Base-by-base conservation (phyloP, 192 early-diverging fungal species). In the Kickxella alabastrina region DNA sequence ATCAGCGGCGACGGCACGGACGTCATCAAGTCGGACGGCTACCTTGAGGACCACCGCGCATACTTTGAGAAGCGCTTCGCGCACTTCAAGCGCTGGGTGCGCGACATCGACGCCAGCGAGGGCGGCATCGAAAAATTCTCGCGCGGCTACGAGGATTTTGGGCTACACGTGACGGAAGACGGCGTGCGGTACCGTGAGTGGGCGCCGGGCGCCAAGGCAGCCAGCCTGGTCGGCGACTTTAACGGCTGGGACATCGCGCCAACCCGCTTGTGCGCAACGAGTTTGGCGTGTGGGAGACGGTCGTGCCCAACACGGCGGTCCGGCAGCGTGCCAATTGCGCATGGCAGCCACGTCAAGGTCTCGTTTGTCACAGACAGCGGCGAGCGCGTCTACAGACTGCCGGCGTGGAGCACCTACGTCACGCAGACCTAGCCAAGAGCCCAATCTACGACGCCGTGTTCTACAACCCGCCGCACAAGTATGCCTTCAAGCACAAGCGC, bases 171-270 rank as follows among this genome's bases (percentile, higher is more conserved):
- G 17, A 69, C 68, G n/a, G 28, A 57, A 13, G 80, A 86, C 39
- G 80, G 76, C 18, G 86, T 94, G 42, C 54, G 78, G 4, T 98
- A 95, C 74, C 78, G 90, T n/a, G 95, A 98, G 71, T 98, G 93
- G 93, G 93, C 93, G 28, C 95, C 95, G 6, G 85, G 84, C 37
- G 93, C 87, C 7, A 61, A 49, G 13, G 63, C 66, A 22, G 93
- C 92, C 17, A 86, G 72, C 49, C 79, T 98, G 26, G 80, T 94
- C 54, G 95, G 95, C 28, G 93, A 96, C 34, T 98, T 98, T 71
- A 98, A 97, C 68, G 61, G 83, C 54, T 98, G 95, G 95, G 80
- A 97, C 62, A 63, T 72, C 26, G 52, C 57, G 70, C 81, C 6
- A 86, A 95, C 52, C 71, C 72, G 15, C 92, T 98, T 92, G 83